Evolutionary conservation across 805 yeast genomes (phyloP).

Genomic region (Starmerella bombi): DNA sequence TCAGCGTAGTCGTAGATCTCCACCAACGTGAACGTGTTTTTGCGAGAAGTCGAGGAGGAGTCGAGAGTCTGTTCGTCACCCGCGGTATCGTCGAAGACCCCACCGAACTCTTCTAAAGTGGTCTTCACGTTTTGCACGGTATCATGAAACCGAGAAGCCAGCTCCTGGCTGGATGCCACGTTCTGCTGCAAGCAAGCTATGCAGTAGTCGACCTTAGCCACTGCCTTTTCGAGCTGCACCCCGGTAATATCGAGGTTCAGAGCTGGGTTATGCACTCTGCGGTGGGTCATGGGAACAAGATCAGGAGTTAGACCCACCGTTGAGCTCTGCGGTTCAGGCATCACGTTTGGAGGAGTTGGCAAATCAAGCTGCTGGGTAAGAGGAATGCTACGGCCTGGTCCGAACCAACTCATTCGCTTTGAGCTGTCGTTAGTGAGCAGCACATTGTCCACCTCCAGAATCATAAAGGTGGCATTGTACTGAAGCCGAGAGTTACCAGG

Average conservation of each 20-base stretch:
- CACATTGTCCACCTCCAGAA: slow-evolving; percentile 5
- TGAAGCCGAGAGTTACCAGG: slow-evolving; percentile 8
- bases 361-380: neutral
- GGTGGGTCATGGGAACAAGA: neutral
- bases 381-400: slow-evolving; percentile 4
- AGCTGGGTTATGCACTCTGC: slow-evolving; percentile 7
- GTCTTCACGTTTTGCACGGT: slow-evolving; percentile 5
- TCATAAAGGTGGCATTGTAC: slow-evolving; percentile 7
- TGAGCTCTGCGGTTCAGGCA: neutral
- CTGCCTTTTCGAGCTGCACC: slow-evolving; percentile 6
- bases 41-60: neutral
- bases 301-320: neutral
- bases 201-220: slow-evolving; percentile 15
- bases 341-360: neutral
- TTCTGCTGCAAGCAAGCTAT: slow-evolving; percentile 16
- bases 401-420: slow-evolving; percentile 6
- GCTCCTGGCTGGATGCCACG: slow-evolving; percentile 8
- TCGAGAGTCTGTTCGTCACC: neutral
- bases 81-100: slow-evolving; percentile 1
- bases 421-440: slow-evolving; percentile 1
- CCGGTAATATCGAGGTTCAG: slow-evolving; percentile 1
- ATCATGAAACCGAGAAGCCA: slow-evolving; percentile 14
- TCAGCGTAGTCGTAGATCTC: slow-evolving; percentile 57
- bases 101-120: slow-evolving; percentile 7
- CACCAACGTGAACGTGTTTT: slow-evolving; percentile 3